Evolutionary conservation across 441 rosid species (phyloP), one percentile per base, ranked within the genome.

Genomic region (Syzygium malaccense): DNA sequence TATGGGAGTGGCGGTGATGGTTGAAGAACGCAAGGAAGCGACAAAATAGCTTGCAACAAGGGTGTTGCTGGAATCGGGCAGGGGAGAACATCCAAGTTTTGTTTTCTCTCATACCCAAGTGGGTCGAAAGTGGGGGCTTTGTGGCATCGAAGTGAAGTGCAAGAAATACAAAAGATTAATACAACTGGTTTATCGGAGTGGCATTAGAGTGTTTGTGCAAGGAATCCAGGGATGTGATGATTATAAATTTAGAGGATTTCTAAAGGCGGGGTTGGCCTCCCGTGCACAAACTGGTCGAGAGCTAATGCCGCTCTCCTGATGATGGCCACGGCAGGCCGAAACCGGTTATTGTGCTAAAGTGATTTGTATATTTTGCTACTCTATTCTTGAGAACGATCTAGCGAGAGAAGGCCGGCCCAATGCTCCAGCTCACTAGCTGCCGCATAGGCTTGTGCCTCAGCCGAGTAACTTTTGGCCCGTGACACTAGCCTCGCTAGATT

Each of bases 361-460:
- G 83, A 41, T 75, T 75, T 75, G 51, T 41, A 75, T 23, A 28
- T 75, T 75, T 75, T 5, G 2, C 28, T 75, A 6, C 28, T 37
- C 83, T 23, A 71, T 71, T 23, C 8, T 71, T 25, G 28, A 12
- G 51, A 71, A 71, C 18, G 2, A 71, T 45, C n/a, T 6, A 37
- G n/a, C 49, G 1, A 25, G 62, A 57, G n/a, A 10, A 57, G n/a
- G 62, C 14, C 25, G 62, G n/a, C n/a, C n/a, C 62, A 20, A 25
- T 71, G n/a, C 41, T 75, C 51, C 49, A 41, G 45, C 75, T 15
- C 33, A 62, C 68, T 25, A 6, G 68, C 18, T 15, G 17, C 55
- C 5, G 7, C 55, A 14, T 5, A 5, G 17, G 55, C 17, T 14
- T 0, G 2, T 17, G 8, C 9, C 37, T 30, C 9, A 0, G 75